phyloP scores from a whole-genome alignment of 2,329 filamentous ascomycete species.

The Corinectria fuckeliana region DNA sequence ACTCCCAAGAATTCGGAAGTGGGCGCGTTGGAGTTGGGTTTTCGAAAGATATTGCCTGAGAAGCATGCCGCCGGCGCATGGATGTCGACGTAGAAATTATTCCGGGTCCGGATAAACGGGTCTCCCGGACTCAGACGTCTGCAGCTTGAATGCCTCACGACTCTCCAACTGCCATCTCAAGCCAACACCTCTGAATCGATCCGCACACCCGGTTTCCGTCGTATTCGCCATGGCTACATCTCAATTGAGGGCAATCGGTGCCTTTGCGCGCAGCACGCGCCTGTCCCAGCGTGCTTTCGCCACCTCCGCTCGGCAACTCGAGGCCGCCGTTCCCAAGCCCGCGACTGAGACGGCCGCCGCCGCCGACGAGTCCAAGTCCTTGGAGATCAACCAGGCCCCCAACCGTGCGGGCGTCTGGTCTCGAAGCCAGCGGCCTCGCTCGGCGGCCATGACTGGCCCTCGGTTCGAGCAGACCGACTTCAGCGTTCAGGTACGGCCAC shows the following conservation, averaged over 20 bases:
- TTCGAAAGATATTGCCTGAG: background rate
- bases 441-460: constrained; percentile 88
- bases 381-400: constrained; percentile 77
- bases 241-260: constrained; percentile 54
- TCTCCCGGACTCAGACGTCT: constrained; percentile 20
- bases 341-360: constrained; percentile 50
- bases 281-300: constrained; percentile 55
- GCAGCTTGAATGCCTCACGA: constrained; percentile 35
- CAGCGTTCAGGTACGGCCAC: constrained; percentile 76
- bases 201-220: constrained; percentile 36
- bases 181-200: constrained; percentile 36
- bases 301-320: constrained; percentile 55
- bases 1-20: background rate
- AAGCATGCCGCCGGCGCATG: background rate
- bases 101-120: constrained; percentile 36
- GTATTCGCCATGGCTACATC: constrained; percentile 48
- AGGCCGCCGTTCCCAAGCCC: constrained; percentile 49
- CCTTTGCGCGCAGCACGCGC: constrained; percentile 53
- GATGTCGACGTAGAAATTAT: constrained; percentile 25
- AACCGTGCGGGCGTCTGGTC: constrained; percentile 87
- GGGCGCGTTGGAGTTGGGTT: background rate
- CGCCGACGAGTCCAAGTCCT: constrained; percentile 50
- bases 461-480: constrained; percentile 98
- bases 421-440: constrained; percentile 80
- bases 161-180: constrained; percentile 25